phyloP scores from a whole-genome alignment of 352 stramenopile genomes.

The Globisporangium radiosum region DNA sequence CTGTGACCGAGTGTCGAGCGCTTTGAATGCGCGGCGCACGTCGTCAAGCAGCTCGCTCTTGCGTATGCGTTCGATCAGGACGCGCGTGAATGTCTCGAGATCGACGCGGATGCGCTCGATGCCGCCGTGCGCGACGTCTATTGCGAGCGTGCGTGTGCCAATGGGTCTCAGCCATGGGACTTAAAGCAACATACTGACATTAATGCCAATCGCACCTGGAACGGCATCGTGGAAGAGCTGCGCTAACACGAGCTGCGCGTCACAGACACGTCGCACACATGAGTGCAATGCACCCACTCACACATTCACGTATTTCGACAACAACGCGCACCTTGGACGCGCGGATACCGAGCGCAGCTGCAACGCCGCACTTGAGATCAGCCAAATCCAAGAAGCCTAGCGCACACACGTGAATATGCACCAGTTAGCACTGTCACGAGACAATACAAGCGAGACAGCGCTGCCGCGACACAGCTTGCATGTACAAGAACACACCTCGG shows the following conservation, averaged over 20 bases:
- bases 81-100: conserved; percentile 18
- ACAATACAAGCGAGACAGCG: background rate
- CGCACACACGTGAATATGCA: background rate
- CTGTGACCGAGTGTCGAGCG: conserved; percentile 44
- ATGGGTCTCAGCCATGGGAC: too few relatives aligned
- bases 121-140: conserved; percentile 1
- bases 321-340: conserved; percentile 37
- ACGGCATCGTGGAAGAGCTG: conserved; percentile 39
- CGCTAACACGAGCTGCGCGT: conserved; percentile 39
- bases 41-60: conserved; percentile 49
- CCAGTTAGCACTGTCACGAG: background rate
- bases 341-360: conserved; percentile 50
- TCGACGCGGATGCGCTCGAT: conserved; percentile 19
- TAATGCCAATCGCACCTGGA: conserved; percentile 1
- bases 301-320: background rate
- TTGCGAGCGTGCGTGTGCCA: background rate
- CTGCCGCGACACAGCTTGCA: too few relatives aligned
- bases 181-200: too few relatives aligned
- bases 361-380: conserved; percentile 68
- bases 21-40: conserved; percentile 55
- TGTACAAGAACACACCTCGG: conserved; percentile 14
- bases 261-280: too few relatives aligned
- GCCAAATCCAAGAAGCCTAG: conserved; percentile 31
- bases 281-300: too few relatives aligned
- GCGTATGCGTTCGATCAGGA: conserved; percentile 27